Conservation (phyloP, 164 flowering plant species). For the Protea cynaroides region DNA sequence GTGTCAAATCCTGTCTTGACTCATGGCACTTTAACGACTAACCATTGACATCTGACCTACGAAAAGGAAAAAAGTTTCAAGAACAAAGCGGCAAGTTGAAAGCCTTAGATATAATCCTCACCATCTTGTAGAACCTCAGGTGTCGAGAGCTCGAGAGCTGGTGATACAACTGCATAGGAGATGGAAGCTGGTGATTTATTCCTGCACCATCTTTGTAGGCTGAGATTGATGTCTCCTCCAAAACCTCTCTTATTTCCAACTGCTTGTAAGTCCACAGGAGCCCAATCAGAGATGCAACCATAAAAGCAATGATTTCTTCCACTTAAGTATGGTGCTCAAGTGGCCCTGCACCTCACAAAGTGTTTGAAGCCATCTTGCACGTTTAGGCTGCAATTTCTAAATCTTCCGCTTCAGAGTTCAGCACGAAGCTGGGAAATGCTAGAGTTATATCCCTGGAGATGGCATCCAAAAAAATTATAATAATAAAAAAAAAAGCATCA, state of each 20-base stretch:
- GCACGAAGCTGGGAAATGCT: constrained; percentile 53
- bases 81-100: background rate
- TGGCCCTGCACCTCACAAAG: background rate
- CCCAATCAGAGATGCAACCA: background rate
- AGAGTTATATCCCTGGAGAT: constrained; percentile 50
- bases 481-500: background rate
- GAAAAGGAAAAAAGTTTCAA: background rate
- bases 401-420: constrained; percentile 31
- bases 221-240: background rate
- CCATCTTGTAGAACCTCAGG: background rate
- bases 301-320: background rate
- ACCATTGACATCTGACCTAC: too few species aligned
- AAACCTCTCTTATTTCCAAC: background rate
- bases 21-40: too few species aligned
- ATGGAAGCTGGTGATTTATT: too few species aligned
- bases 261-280: background rate
- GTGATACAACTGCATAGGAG: background rate
- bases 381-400: constrained; percentile 16
- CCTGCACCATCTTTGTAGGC: too few species aligned
- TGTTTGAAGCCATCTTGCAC: background rate
- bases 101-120: background rate
- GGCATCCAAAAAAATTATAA: background rate
- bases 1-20: too few species aligned
- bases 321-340: background rate
- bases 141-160: background rate